phyloP scores from a whole-genome alignment of 164 flowering plant genomes.

The Pachysandra terminalis region DNA sequence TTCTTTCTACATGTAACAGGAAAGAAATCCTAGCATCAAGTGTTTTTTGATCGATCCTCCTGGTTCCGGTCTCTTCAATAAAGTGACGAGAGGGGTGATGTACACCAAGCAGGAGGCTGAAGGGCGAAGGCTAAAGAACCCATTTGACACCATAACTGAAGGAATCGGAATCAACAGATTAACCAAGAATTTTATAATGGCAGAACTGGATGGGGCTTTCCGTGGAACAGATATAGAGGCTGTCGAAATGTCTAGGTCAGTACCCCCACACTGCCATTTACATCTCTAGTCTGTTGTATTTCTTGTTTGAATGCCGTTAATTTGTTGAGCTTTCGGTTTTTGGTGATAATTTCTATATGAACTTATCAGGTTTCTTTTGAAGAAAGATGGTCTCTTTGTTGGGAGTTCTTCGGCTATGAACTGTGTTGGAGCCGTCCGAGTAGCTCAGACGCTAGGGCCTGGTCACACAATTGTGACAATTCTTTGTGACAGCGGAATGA shows the following conservation, averaged over 20 bases:
- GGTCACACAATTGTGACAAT: conserved; percentile 92
- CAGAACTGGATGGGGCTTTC: conserved; percentile 89
- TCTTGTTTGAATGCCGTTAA: not conserved
- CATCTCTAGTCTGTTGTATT: not conserved
- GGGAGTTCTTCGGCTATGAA: conserved; percentile 99
- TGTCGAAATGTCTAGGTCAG: conserved; percentile 96
- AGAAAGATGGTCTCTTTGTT: conserved; percentile 88
- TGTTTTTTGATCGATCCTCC: conserved; percentile 92
- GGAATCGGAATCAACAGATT: conserved; percentile 94
- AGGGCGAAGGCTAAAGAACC: conserved; percentile 87
- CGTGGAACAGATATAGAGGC: conserved; percentile 88
- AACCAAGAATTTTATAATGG: conserved; percentile 76
- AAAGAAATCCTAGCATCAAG: conserved; percentile 59
- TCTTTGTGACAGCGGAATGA: conserved; percentile 91
- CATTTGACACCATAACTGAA: conserved; percentile 98
- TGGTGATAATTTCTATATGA: not conserved
- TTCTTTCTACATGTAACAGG: conserved; percentile 48
- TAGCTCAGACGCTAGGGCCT: conserved; percentile 77
- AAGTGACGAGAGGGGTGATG: conserved; percentile 96
- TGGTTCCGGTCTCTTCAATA: conserved; percentile 93
- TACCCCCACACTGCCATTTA: not conserved
- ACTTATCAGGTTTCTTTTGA: conserved; percentile 74
- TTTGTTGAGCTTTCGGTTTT: not conserved
- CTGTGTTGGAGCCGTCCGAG: conserved; percentile 92
- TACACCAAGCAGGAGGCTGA: conserved; percentile 95